Conservation (phyloP, 1,284 basidiomycete genomes). For the Moniliophthora roreri region DNA sequence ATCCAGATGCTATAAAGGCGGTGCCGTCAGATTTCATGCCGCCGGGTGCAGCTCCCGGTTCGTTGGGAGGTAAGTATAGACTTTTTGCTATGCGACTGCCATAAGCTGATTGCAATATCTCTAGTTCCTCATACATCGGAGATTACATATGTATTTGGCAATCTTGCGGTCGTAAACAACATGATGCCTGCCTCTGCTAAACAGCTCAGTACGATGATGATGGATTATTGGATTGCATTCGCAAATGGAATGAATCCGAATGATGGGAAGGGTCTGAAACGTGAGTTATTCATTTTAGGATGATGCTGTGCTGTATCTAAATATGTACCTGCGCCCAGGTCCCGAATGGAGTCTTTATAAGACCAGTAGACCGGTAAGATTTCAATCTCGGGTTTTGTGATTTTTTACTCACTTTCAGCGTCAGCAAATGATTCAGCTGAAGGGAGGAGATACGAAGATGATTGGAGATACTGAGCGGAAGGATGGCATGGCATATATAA, state of each 20-base stretch:
- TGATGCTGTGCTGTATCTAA: background rate
- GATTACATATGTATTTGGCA: slow-evolving; percentile 6
- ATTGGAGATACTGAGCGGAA: background rate
- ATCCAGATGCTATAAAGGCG: background rate
- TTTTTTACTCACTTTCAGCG: background rate
- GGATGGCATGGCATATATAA: background rate
- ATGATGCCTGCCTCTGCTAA: background rate
- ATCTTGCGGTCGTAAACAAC: background rate
- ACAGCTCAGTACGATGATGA: background rate
- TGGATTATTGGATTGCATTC: background rate
- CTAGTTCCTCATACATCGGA: slow-evolving; percentile 1
- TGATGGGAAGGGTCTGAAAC: background rate
- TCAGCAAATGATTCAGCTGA: background rate
- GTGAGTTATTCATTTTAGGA: background rate
- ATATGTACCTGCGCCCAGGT: background rate
- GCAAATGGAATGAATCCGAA: background rate
- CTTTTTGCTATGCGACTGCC: background rate
- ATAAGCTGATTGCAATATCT: background rate
- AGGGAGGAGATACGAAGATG: background rate
- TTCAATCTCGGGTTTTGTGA: background rate
- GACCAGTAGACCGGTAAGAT: background rate
- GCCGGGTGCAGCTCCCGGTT: background rate
- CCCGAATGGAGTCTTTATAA: background rate
- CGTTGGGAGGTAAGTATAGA: background rate
- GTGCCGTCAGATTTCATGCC: background rate